A percentile compares a stretch with the other conserved stretches of the same genome.
Evolutionary conservation across 75 land plant genomes (phyloP).

Genomic region (Sequoiadendron giganteum): DNA sequence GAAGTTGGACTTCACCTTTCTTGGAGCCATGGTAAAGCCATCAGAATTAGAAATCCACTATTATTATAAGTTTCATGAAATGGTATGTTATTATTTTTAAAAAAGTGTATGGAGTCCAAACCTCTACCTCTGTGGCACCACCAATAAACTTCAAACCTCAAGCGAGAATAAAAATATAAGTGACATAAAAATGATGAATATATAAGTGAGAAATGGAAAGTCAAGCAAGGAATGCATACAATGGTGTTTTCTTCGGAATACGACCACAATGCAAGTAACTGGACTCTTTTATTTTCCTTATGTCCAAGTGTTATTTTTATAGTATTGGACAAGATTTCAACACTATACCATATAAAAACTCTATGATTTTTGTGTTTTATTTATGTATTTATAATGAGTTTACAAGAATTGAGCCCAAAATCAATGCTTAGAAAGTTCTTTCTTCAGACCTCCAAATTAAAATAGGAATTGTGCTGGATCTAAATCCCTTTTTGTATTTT

Average conservation of each 20-base stretch:
- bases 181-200: too few relatives aligned
- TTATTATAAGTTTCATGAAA: too few relatives aligned
- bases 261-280: background rate
- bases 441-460: background rate
- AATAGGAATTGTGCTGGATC: background rate
- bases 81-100: too few relatives aligned
- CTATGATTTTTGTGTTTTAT: background rate
- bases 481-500: background rate
- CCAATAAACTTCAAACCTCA: too few relatives aligned
- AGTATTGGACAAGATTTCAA: background rate
- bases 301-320: background rate
- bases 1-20: too few relatives aligned
- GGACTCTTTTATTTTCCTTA: background rate
- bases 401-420: background rate
- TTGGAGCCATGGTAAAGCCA: too few relatives aligned
- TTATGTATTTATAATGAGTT: background rate
- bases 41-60: too few relatives aligned
- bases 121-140: too few relatives aligned
- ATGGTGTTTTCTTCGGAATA: background rate
- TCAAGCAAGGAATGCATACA: too few relatives aligned
- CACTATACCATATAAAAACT: background rate
- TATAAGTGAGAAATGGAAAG: too few relatives aligned
- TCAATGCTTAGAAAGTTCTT: background rate
- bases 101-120: too few relatives aligned
- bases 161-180: too few relatives aligned